phyloP scores from a whole-genome alignment of 495 filamentous ascomycete species.

The Neurospora intermedia region DNA sequence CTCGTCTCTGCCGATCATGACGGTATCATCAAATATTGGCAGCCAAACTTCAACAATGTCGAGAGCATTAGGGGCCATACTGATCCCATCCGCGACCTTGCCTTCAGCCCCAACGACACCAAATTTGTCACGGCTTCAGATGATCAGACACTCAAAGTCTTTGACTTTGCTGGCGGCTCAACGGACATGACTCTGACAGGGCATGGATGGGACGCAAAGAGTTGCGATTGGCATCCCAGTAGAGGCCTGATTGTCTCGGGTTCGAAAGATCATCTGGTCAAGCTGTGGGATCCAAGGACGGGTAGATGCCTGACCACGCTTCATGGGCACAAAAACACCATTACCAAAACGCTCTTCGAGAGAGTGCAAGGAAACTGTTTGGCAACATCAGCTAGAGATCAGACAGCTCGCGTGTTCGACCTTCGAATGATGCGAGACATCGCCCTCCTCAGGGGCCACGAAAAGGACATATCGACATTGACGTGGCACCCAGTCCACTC shows the following conservation, averaged over 20 bases:
- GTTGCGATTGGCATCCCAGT: conserved; percentile 93
- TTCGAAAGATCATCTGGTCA: conserved; percentile 94
- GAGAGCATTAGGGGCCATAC: conserved; percentile 85
- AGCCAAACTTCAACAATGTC: conserved; percentile 98
- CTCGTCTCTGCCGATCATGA: conserved; percentile 91
- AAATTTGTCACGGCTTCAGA: conserved; percentile 97
- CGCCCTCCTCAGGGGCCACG: conserved; percentile 78
- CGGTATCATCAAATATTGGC: conserved; percentile 96
- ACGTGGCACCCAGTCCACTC: conserved; percentile 90
- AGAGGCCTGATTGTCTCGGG: conserved; percentile 92
- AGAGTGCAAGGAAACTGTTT: conserved; percentile 69
- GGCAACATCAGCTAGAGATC: conserved; percentile 85
- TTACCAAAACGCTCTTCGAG: conserved; percentile 82
- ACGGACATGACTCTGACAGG: conserved; percentile 74
- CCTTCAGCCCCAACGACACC: conserved; percentile 82
- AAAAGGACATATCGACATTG: conserved; percentile 88
- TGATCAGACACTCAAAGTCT: conserved; percentile 86
- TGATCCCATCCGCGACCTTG: conserved; percentile 82
- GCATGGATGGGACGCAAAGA: conserved; percentile 94
- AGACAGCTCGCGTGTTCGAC: conserved; percentile 86
- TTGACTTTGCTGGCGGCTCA: conserved; percentile 81
- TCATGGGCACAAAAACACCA: conserved; percentile 94
- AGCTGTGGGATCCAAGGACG: conserved; percentile 92
- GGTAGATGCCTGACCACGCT: conserved; percentile 84
- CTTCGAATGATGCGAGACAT: conserved; percentile 98